Evolutionary conservation across 140 eudicot genomes (phyloP), one percentile per base, ranked within the genome.

Genomic region (Ambrosia hybrid): DNA sequence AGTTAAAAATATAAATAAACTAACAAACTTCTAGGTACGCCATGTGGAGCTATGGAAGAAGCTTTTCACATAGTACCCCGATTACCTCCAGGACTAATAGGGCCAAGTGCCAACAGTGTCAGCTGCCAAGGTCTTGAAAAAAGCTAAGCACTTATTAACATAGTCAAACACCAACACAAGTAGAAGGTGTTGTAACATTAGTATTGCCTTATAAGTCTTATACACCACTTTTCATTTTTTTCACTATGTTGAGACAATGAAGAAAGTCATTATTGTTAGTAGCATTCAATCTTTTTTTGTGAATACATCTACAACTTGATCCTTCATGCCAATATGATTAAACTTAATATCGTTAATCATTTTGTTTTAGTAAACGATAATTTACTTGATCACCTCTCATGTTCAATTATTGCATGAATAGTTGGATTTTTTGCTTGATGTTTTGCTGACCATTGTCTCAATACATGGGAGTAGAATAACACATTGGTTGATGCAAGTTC

Each of bases 1-100:
- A 41, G 46, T 6, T 41, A 5, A 41, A 41, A 43, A 43, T 43
- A 43, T 43, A 43, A 43, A 43, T 43, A 43, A 43, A 58, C 46
- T 34, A 34, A 33, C 66, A 60, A 11, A 57, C 13, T 6, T 5
- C 45, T 36, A 60, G 1, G 14, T 30, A 30, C 12, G 10, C 46
- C 46, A 4, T 21, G 37, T 61, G 67, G 16, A 36, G 67, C 48
- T n/a, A 2, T 34, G 46, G 16, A 61, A 37, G 48, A 48, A 14
- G 11, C 10, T 10, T 61, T 61, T 61, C 67, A 34, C 67, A 37
- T 61, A 61, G 67, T 61, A 41, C 12, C 67, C 49, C 26, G 26
- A 21, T 21, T 21, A 21, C 26, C 26, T 21, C 9, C 9, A 9
- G 67, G 48, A 61, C 67, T 61, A 36, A 2, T 13, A 11, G 48